Percentiles rank a stretch among this genome's conserved stretches.
Conservation (phyloP, 805 yeast genomes). For the Starmerella cellae region DNA sequence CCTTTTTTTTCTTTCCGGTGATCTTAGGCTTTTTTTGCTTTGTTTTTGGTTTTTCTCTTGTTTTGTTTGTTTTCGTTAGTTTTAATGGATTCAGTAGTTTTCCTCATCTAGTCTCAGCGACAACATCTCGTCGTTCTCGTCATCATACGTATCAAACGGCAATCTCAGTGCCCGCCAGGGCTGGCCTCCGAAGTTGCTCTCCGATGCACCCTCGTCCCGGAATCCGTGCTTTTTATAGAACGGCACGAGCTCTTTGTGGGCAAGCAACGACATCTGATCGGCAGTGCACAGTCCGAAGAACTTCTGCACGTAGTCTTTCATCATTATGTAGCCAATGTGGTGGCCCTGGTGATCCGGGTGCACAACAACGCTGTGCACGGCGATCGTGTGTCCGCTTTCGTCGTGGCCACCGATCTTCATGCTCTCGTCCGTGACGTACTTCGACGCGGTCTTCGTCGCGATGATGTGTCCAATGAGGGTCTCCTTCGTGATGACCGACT, state of each 20-base stretch:
- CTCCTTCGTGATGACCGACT: constrained; percentile 38
- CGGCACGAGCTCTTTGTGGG: constrained; percentile 52
- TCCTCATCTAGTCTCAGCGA: no score
- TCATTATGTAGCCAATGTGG: constrained; percentile 66
- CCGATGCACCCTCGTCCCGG: constrained; percentile 50
- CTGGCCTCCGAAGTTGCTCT: constrained; percentile 44
- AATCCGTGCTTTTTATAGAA: constrained; percentile 80
- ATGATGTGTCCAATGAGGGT: constrained; percentile 36
- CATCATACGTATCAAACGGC: constrained; percentile 22
- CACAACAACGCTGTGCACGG: constrained; percentile 70
- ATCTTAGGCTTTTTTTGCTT: no score
- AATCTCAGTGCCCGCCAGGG: constrained; percentile 35
- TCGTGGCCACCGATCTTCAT: constrained; percentile 42
- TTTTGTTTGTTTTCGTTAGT: no score
- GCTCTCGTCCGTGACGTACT: constrained; percentile 13
- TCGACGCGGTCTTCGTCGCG: constrained; percentile 15
- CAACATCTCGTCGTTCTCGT: constrained; percentile 7
- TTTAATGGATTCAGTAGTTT: no score
- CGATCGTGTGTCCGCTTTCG: constrained; percentile 62
- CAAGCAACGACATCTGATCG: constrained; percentile 57
- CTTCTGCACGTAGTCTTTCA: constrained; percentile 85
- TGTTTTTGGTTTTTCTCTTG: no score
- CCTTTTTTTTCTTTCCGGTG: no score
- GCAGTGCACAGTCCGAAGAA: constrained; percentile 79
- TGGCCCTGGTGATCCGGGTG: constrained; percentile 66